A percentile compares a stretch with the other conserved stretches of the same genome.
Conservation (phyloP, 1,284 basidiomycete species). For the Trichosporon asahii region DNA sequence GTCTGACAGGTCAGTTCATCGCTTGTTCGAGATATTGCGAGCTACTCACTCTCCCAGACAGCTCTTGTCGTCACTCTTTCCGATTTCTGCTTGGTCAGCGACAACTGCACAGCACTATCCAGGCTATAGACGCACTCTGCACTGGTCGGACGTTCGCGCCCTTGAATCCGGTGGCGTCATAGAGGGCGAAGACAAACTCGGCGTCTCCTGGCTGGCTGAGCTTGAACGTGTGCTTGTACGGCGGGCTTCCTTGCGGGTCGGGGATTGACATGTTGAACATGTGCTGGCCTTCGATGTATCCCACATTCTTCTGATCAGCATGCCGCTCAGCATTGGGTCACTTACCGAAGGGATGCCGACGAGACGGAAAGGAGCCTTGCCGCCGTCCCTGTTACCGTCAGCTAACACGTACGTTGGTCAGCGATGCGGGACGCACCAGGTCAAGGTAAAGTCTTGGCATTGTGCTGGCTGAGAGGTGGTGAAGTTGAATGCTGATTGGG, state of each 20-base stretch:
- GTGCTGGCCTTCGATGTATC: conserved; percentile 23
- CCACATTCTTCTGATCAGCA: conserved; percentile 28
- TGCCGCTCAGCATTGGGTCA: not conserved
- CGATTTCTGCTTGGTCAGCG: conserved; percentile 6
- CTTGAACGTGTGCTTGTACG: conserved; percentile 29
- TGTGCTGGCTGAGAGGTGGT: conserved; percentile 38
- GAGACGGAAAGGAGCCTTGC: conserved; percentile 37
- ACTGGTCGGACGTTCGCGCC: conserved; percentile 40
- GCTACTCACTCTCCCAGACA: conserved; percentile 36
- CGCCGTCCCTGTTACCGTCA: conserved; percentile 36
- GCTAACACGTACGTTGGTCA: not conserved
- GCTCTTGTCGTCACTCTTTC: conserved; percentile 25
- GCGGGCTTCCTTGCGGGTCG: conserved; percentile 17
- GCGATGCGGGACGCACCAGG: conserved; percentile 31
- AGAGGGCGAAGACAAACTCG: conserved; percentile 41
- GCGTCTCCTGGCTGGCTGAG: conserved; percentile 38
- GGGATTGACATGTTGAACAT: conserved; percentile 45
- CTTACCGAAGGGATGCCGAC: conserved; percentile 35
- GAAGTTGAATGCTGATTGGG: conserved; percentile 34
- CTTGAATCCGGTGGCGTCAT: conserved; percentile 41
- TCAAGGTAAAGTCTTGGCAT: conserved; percentile 41
- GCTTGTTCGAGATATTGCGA: too few relatives aligned
- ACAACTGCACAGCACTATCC: too few relatives aligned
- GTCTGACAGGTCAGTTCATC: conserved; percentile 19
- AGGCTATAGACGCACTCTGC: conserved; percentile 32